These are phyloP conservation scores for Tylopilus felleus DNA, from an alignment of 768 basidiomycete species.

Conservation along the genomic window DNA sequence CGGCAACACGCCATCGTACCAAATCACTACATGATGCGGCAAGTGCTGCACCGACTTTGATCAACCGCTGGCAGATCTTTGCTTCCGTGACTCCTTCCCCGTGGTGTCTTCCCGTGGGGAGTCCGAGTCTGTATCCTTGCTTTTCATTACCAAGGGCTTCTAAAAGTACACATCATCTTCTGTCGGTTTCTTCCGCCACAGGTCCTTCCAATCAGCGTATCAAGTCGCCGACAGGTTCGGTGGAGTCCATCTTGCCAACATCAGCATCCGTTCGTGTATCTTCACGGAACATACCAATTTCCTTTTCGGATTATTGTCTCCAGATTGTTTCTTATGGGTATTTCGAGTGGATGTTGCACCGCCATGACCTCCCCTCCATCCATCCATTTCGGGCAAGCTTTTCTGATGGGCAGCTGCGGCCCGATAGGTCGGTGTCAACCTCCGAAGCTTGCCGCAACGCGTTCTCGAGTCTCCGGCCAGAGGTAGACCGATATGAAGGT, in stretches of 20 bases:
- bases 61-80: not conserved
- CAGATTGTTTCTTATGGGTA: not conserved
- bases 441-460: not conserved
- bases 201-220: not conserved
- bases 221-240: conserved; percentile 8
- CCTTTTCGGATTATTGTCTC: not conserved
- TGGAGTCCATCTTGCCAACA: conserved; percentile 5
- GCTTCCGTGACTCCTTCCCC: not conserved
- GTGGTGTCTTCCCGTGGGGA: not conserved
- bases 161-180: not conserved
- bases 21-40: not conserved
- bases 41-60: not conserved
- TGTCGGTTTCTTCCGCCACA: not conserved
- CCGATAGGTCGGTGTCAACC: not conserved
- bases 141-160: not conserved
- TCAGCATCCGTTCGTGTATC: not conserved
- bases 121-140: not conserved
- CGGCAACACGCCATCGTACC: not conserved
- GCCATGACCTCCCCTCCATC: not conserved
- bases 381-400: not conserved
- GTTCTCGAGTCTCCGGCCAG: not conserved
- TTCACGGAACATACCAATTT: not conserved
- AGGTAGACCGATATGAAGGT: not conserved
- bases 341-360: not conserved
- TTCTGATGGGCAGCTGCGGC: not conserved